Evolutionary conservation across 106 monocot genomes (phyloP).

Genomic region (Cymbidium sinense): DNA sequence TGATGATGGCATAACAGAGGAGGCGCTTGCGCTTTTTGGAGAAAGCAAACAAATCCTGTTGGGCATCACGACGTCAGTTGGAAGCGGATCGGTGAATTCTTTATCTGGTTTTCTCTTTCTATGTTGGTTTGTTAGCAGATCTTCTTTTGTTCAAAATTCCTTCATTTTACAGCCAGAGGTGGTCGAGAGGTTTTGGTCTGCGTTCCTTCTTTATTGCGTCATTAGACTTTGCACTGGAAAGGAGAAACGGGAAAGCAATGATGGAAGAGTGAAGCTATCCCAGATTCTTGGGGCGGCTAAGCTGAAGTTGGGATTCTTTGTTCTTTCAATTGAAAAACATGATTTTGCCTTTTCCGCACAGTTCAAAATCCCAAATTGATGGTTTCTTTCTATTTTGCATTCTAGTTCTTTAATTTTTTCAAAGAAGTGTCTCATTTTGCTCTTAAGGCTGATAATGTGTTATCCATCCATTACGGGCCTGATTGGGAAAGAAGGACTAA

Average conservation of each 20-base stretch:
- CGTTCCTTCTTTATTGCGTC: constrained; percentile 71
- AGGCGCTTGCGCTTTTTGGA: constrained; percentile 32
- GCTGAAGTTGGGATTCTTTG: constrained; percentile 35
- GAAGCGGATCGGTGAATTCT: constrained; percentile 52
- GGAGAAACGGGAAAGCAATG: constrained; percentile 26
- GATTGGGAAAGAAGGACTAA: constrained; percentile 78
- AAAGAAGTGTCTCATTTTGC: constrained; percentile 70
- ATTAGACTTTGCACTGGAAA: constrained; percentile 36
- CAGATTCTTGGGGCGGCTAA: constrained; percentile 54
- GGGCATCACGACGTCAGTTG: constrained; percentile 42
- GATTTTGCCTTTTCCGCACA: background rate
- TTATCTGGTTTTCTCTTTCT: background rate
- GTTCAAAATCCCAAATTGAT: background rate
- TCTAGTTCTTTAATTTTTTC: constrained; percentile 57
- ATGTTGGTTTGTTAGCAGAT: background rate
- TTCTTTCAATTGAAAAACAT: background rate
- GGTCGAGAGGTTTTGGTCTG: constrained; percentile 55
- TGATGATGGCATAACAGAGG: constrained; percentile 23
- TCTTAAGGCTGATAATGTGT: constrained; percentile 47
- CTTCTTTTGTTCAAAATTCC: background rate
- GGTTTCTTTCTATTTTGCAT: constrained; percentile 4
- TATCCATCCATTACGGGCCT: constrained; percentile 40
- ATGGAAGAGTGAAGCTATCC: constrained; percentile 36
- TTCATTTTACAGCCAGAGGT: constrained; percentile 54
- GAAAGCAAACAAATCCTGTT: constrained; percentile 42